Percentiles rank a stretch among this genome's conserved stretches.
Evolutionary conservation across 2,329 filamentous ascomycete genomes (phyloP).

Genomic region (Chrysoporthe deuterocubensis): DNA sequence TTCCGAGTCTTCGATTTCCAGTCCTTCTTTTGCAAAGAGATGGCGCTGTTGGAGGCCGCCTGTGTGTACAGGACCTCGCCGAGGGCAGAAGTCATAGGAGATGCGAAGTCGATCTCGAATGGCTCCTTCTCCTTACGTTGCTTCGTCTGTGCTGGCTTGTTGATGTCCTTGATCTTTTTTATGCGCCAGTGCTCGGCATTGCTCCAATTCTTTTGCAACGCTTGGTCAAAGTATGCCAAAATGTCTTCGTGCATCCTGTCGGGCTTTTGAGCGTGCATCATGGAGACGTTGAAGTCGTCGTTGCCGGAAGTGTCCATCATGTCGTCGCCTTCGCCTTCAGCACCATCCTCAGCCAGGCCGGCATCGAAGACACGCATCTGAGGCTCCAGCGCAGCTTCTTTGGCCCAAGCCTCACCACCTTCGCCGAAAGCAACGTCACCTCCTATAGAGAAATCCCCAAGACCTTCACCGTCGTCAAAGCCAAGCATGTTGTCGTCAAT

Average conservation of each 20-base stretch:
- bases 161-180: constrained; percentile 81
- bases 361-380: constrained; percentile 80
- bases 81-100: constrained; percentile 71
- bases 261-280: constrained; percentile 68
- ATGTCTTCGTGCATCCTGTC: constrained; percentile 88
- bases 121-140: constrained; percentile 93
- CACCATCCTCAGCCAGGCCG: constrained; percentile 60
- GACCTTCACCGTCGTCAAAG: constrained; percentile 78
- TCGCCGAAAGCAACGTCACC: constrained; percentile 87
- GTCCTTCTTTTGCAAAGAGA: constrained; percentile 88
- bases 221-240: constrained; percentile 96
- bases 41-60: constrained; percentile 77
- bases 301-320: constrained; percentile 65
- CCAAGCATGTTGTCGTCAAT: constrained; percentile 83
- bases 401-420: constrained; percentile 93
- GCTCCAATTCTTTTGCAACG: constrained; percentile 94
- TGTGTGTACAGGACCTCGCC: constrained; percentile 81
- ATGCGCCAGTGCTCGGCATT: constrained; percentile 99
- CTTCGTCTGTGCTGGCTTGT: constrained; percentile 65
- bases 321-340: constrained; percentile 56
- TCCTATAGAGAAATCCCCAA: constrained; percentile 73
- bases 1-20: constrained; percentile 95
- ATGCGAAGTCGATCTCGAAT: constrained; percentile 89
- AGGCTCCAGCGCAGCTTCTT: constrained; percentile 83
- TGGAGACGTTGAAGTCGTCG: constrained; percentile 78